Evolutionary conservation across 1,139 yeast species (phyloP).

Genomic region (Blastobotrys buckinghamii): DNA sequence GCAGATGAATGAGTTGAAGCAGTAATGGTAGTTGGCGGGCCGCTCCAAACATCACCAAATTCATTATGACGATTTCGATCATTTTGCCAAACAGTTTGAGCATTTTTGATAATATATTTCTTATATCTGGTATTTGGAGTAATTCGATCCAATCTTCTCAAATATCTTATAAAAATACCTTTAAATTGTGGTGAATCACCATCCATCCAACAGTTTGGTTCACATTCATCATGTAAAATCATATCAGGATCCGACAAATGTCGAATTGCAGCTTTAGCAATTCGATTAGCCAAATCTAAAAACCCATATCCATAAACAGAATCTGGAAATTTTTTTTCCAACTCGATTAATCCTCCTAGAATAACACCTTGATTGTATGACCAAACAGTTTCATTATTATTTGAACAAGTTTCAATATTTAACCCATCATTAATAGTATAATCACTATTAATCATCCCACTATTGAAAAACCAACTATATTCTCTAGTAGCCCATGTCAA

Average conservation of each 20-base stretch:
- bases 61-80: conserved; percentile 7
- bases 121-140: conserved; percentile 5
- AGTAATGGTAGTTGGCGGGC: conserved; percentile 9
- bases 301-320: conserved; percentile 5
- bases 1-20: conserved; percentile 8
- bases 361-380: conserved; percentile 21
- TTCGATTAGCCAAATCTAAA: conserved; percentile 12
- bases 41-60: conserved; percentile 14
- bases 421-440: conserved; percentile 18
- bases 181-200: conserved; percentile 15
- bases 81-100: conserved; percentile 7
- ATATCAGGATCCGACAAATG: conserved; percentile 12
- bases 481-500: conserved; percentile 16
- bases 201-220: conserved; percentile 18
- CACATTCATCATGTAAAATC: conserved; percentile 17
- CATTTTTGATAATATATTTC: conserved; percentile 8
- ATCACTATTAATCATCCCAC: conserved; percentile 15
- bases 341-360: conserved; percentile 18
- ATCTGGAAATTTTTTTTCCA: conserved; percentile 9
- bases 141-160: conserved; percentile 11
- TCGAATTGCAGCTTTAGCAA: conserved; percentile 16
- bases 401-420: conserved; percentile 11
- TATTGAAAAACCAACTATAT: conserved; percentile 17
- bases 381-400: conserved; percentile 16
- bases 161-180: conserved; percentile 18